Evolutionary conservation across 306 rosid genomes (phyloP).

Genomic region (Fagus crenata): DNA sequence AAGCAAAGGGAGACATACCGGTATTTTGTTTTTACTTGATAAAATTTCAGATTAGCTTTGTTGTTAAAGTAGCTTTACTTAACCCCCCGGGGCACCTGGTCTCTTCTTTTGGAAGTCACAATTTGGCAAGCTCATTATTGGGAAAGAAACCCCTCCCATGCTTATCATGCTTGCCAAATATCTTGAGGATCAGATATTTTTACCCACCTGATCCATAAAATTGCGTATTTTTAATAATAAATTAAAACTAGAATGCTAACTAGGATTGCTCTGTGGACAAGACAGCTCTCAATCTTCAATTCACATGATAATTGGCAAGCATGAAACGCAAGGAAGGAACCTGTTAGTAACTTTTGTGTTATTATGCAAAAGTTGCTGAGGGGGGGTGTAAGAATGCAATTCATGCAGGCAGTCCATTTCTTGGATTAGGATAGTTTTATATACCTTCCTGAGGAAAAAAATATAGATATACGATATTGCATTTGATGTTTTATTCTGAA

Average conservation of each 20-base stretch:
- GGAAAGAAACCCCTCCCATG: not conserved
- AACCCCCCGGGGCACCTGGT: no score
- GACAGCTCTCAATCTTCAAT: constrained; percentile 9
- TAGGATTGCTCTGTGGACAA: constrained; percentile 9
- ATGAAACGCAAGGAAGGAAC: not conserved
- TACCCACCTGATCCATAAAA: not conserved
- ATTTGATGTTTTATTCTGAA: not conserved
- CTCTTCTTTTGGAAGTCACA: not conserved
- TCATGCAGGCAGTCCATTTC: not conserved
- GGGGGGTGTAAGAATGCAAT: not conserved
- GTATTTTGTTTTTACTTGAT: constrained; percentile 39
- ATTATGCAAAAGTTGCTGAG: not conserved
- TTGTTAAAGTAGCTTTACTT: not conserved
- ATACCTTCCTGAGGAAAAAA: not conserved
- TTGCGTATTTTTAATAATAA: not conserved
- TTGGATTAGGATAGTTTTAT: not conserved
- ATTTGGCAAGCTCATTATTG: not conserved
- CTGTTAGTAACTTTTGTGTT: not conserved
- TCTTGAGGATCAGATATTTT: not conserved
- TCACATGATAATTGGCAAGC: constrained; percentile 12
- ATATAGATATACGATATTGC: not conserved
- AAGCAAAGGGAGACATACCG: constrained; percentile 88
- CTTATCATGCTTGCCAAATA: not conserved
- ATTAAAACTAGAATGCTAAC: not conserved
- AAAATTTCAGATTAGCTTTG: not conserved